Evolutionary conservation across 345 rosid genomes (phyloP).

Genomic region (Gossypium thurberi): DNA sequence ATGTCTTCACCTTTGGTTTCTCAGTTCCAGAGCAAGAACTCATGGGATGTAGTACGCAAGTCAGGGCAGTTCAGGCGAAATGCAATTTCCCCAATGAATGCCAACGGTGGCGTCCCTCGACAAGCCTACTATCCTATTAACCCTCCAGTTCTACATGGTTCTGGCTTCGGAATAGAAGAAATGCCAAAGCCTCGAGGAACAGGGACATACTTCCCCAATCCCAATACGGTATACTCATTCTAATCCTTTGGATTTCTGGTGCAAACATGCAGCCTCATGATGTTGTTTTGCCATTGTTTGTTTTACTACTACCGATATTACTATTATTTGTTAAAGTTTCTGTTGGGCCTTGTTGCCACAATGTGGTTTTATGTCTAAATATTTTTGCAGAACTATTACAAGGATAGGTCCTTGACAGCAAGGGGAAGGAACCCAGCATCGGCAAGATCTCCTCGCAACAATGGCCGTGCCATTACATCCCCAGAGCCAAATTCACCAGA

Average conservation of each 20-base stretch:
- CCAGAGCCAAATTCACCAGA: conserved; percentile 39
- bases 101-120: conserved; percentile 42
- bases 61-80: conserved; percentile 41
- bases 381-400: conserved; percentile 58
- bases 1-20: conserved; percentile 32
- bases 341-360: conserved; percentile 1
- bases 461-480: conserved; percentile 29
- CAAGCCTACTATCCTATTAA: conserved; percentile 41
- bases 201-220: conserved; percentile 75
- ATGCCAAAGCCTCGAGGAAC: conserved; percentile 70
- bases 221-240: conserved; percentile 38
- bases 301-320: not conserved
- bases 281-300: conserved; percentile 4
- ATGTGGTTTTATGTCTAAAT: conserved; percentile 17
- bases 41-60: conserved; percentile 52
- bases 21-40: conserved; percentile 42
- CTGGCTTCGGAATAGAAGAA: conserved; percentile 57
- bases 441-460: conserved; percentile 54
- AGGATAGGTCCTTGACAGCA: conserved; percentile 27
- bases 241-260: conserved; percentile 9
- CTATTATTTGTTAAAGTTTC: not conserved
- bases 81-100: conserved; percentile 31
- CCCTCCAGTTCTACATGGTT: conserved; percentile 22
- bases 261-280: conserved; percentile 6
- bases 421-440: conserved; percentile 53